Conservation (phyloP, 352 stramenopile species). For the Phytophthora lateralis region DNA sequence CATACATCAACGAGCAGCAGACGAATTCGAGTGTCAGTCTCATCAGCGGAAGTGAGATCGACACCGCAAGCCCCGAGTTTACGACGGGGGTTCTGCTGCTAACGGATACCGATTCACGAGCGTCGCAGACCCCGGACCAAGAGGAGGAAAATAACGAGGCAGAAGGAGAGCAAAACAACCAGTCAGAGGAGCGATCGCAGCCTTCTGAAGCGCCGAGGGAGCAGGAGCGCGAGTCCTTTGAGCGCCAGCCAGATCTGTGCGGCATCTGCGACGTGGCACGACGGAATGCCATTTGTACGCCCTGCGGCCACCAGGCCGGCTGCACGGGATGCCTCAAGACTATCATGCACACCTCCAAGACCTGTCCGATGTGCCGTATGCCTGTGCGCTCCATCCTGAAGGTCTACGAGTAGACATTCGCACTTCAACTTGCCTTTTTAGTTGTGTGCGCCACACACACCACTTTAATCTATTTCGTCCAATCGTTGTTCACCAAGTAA, state of each 20-base stretch:
- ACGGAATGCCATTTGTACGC: slow-evolving; percentile 64
- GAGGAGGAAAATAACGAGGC: slow-evolving; percentile 1
- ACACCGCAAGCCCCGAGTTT: slow-evolving; percentile 28
- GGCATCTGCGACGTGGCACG: slow-evolving; percentile 62
- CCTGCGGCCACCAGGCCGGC: slow-evolving; percentile 65
- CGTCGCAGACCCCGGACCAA: slow-evolving; percentile 4
- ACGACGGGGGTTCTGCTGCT: slow-evolving; percentile 17
- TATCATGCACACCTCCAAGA: slow-evolving; percentile 31
- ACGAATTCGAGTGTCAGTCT: slow-evolving; percentile 30
- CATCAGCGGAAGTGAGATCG: slow-evolving; percentile 25
- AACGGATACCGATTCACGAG: slow-evolving; percentile 10
- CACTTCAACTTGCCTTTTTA: slow-evolving; percentile 19
- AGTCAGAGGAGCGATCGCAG: slow-evolving; percentile 10
- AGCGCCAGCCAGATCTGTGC: slow-evolving; percentile 38
- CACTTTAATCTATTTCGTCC: slow-evolving; percentile 13
- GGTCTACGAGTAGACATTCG: slow-evolving; percentile 33
- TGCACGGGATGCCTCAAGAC: slow-evolving; percentile 53
- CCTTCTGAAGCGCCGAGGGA: slow-evolving; percentile 8
- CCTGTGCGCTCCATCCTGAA: slow-evolving; percentile 46
- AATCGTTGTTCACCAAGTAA: slow-evolving; percentile 22
- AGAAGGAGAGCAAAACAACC: background rate
- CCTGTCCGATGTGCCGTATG: slow-evolving; percentile 55
- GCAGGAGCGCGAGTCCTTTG: slow-evolving; percentile 4
- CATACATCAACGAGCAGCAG: slow-evolving; percentile 13
- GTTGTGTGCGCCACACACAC: slow-evolving; percentile 7